Evolutionary conservation across 129 eudicot species (phyloP).

Genomic region (Helianthus tuberosus): DNA sequence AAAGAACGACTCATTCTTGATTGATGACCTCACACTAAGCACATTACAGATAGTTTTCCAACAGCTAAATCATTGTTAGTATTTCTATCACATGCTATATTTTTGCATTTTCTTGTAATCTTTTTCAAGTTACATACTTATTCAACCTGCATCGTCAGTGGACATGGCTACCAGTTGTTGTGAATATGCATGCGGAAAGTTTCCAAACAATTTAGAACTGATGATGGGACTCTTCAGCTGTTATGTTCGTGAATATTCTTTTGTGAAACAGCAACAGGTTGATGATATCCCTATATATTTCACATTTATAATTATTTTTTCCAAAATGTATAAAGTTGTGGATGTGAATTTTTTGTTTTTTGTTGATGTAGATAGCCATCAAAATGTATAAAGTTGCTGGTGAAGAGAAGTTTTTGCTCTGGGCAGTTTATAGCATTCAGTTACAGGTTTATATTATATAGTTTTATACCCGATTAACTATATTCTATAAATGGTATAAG

Average conservation of each 20-base stretch:
- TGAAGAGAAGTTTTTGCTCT: constrained; percentile 87
- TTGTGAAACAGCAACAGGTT: no score
- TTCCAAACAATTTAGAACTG: no score
- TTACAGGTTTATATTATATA: constrained; percentile 61
- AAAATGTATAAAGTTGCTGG: constrained; percentile 85
- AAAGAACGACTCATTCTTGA: constrained; percentile 46
- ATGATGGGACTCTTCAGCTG: no score
- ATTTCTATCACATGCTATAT: background rate
- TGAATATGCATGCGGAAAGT: no score
- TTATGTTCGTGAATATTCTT: no score
- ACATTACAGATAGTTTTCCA: constrained; percentile 93
- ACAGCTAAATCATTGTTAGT: constrained; percentile 84
- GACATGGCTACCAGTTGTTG: no score
- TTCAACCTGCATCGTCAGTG: no score
- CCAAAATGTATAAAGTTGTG: background rate
- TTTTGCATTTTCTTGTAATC: no score
- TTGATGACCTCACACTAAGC: constrained; percentile 90
- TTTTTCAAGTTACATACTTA: no score
- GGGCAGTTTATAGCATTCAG: constrained; percentile 93
- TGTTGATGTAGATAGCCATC: constrained; percentile 71
- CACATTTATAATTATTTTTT: no score
- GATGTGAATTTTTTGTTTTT: background rate
- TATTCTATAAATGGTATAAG: constrained; percentile 1
- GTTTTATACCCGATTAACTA: background rate
- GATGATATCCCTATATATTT: no score